Evolutionary conservation across 2,329 filamentous ascomycete genomes (phyloP).

Genomic region (Phialemoniopsis sp.): DNA sequence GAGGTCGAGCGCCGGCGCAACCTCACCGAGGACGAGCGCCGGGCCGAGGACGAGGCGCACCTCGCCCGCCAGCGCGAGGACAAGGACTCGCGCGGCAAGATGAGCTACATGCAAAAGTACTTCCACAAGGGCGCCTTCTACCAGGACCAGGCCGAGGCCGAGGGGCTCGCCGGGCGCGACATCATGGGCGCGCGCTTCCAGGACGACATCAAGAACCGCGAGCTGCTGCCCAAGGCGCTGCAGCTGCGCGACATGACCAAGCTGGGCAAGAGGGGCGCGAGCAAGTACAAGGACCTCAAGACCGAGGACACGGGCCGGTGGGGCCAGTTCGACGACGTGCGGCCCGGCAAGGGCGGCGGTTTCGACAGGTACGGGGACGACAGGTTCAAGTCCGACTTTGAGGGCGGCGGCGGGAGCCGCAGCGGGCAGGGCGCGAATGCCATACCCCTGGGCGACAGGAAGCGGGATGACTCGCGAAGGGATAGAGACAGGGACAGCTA

Average conservation of each 20-base stretch:
- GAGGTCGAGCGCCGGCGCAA: conserved; percentile 86
- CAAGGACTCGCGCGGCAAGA: conserved; percentile 72
- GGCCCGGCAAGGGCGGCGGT: conserved; percentile 24
- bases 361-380: conserved; percentile 51
- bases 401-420: conserved; percentile 37
- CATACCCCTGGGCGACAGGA: conserved; percentile 63
- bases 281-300: conserved; percentile 84
- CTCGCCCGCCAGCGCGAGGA: conserved; percentile 77
- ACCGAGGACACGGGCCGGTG: conserved; percentile 88
- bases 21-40: conserved; percentile 80
- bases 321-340: conserved; percentile 59
- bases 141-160: conserved; percentile 71
- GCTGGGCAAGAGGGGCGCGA: conserved; percentile 85
- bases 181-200: conserved; percentile 80
- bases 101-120: conserved; percentile 92
- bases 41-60: conserved; percentile 76
- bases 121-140: conserved; percentile 97
- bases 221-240: conserved; percentile 84
- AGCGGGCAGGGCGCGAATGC: conserved; percentile 62
- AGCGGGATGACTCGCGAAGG: conserved; percentile 17
- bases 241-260: conserved; percentile 92
- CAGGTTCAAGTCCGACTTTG: conserved; percentile 62
- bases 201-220: conserved; percentile 79
- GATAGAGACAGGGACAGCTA: conserved; percentile 18
- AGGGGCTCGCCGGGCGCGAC: conserved; percentile 75